Evolutionary conservation across 768 basidiomycete genomes (phyloP), one percentile per base, ranked within the genome.

Genomic region (Chlorophyllum brunneum): DNA sequence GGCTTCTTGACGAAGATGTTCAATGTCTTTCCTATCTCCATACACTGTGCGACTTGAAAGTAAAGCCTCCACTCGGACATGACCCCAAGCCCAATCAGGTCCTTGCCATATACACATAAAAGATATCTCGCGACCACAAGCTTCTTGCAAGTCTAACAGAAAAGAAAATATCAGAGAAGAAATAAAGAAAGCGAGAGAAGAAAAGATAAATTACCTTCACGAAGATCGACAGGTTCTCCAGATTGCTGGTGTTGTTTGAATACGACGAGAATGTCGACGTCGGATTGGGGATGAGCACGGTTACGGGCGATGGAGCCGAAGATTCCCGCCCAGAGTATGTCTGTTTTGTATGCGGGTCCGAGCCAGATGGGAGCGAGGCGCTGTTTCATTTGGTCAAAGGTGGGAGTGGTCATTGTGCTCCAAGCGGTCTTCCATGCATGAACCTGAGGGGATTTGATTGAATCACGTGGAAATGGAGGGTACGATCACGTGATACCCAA

Each of bases 271-370:
- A 58, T 26, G 47, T 58, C 50, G 22, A 58, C 54, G 54, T 49
- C 51, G 13, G 57, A 55, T 8, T 56, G 22, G 27, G 18, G 34
- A 10, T 24, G 29, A 27, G 54, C 57, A 48, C 49, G 49, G 40
- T 55, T 55, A 33, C 54, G 49, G 26, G 54, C 51, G 18, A 58
- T 54, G 22, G 57, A 55, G 23, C 57, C 54, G 33, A 55, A 58
- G 7, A 57, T 27, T 16, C 54, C 54, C 20, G 41, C 42, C 54
- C 48, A 55, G n/a, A 51, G 48, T 24, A 50, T 44, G 34, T 30
- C 48, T n/a, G 1, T 27, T 20, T 56, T 26, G 30, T 39, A 37
- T 8, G 31, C 42, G 5, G 16, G 5, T 5, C 24, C 16, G n/a
- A 38, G 16, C 48, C 48, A 49, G 20, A 37, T n/a, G 18, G 36